Conservation (phyloP, 257 asterid genomes). For the Solanum clarkiae region DNA sequence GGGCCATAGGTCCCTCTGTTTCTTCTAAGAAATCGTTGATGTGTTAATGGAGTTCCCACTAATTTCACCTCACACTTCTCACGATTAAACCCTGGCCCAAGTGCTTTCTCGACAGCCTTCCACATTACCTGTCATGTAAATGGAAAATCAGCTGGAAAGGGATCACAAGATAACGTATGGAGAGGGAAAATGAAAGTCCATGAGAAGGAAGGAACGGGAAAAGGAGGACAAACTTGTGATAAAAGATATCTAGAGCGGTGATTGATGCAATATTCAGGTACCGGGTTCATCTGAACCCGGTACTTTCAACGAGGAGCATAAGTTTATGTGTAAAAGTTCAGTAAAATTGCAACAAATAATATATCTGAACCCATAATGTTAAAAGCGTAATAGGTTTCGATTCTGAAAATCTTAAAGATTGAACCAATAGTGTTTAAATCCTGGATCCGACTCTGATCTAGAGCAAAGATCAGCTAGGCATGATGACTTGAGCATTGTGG, state of each 20-base stretch:
- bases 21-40: constrained; percentile 69
- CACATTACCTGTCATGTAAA: constrained; percentile 53
- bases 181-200: not conserved
- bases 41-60: constrained; percentile 86
- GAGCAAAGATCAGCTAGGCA: not conserved
- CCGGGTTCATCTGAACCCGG: not conserved
- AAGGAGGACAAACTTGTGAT: not conserved
- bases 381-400: not conserved
- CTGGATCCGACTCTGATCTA: not conserved
- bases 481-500: not conserved
- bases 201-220: not conserved
- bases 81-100: constrained; percentile 70
- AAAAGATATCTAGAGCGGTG: not conserved
- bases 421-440: fast-evolving
- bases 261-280: not conserved
- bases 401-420: not conserved
- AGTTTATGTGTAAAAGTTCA: not conserved
- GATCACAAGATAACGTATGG: not conserved
- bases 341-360: not conserved
- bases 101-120: constrained; percentile 85
- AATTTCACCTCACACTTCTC: constrained; percentile 79
- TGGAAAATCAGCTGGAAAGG: not conserved
- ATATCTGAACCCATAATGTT: not conserved
- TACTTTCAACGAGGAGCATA: not conserved
- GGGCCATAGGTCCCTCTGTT: constrained; percentile 93